A percentile compares a stretch with the other conserved stretches of the same genome.
Conservation (phyloP, 768 basidiomycete genomes). For the Phylloporus sp. region DNA sequence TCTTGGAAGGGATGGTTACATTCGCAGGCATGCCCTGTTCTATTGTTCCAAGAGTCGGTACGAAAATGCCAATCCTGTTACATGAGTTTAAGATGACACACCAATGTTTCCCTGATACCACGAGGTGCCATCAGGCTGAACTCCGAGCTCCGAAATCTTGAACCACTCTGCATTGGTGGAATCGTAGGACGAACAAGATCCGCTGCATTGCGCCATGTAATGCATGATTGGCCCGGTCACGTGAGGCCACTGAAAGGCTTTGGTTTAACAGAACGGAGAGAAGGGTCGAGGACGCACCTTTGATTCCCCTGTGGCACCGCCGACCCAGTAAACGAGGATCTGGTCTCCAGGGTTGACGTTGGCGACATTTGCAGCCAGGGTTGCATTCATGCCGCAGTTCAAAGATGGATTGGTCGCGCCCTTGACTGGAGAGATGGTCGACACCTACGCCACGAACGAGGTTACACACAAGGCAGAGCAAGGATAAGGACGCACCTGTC, state of each 20-base stretch:
- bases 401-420: conserved; percentile 52
- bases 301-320: conserved; percentile 34
- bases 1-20: conserved; percentile 44
- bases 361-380: conserved; percentile 46
- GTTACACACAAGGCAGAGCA: not conserved
- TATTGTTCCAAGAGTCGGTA: conserved; percentile 7
- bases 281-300: conserved; percentile 23
- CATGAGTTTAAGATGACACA: conserved; percentile 30
- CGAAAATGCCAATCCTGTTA: not conserved
- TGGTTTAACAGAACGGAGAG: not conserved
- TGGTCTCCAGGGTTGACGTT: conserved; percentile 56
- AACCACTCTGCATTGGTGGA: conserved; percentile 62
- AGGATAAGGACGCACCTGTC: conserved; percentile 30
- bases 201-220: conserved; percentile 63
- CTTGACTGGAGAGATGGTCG: conserved; percentile 47
- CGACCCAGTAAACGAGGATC: conserved; percentile 53
- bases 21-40: conserved; percentile 37
- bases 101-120: conserved; percentile 53
- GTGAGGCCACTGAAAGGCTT: conserved; percentile 44
- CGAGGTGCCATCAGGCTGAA: conserved; percentile 27
- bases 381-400: conserved; percentile 58
- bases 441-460: conserved; percentile 12
- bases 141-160: conserved; percentile 58
- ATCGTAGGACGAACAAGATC: conserved; percentile 58
- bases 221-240: conserved; percentile 67